Conservation (phyloP, 768 basidiomycete species). For the Fomitopsis serialis region DNA sequence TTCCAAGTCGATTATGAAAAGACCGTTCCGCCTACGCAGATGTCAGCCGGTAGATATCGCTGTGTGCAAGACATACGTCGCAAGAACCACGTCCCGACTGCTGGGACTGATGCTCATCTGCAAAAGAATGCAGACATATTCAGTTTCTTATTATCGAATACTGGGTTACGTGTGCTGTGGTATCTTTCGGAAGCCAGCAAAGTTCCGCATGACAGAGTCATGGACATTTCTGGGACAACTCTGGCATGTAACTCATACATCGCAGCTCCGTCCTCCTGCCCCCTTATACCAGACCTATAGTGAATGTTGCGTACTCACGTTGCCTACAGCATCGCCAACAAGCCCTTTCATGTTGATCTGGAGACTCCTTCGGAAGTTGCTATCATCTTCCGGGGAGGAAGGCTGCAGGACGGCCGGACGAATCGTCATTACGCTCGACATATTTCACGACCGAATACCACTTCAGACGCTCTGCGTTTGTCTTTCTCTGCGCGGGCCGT, state of each 20-base stretch:
- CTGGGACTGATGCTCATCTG: constrained; percentile 92
- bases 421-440: not conserved
- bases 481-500: no score
- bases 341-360: constrained; percentile 78
- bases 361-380: constrained; percentile 52
- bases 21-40: constrained; percentile 62
- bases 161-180: no score
- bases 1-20: constrained; percentile 94
- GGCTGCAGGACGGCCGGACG: constrained; percentile 12
- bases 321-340: constrained; percentile 80
- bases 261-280: no score
- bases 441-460: not conserved
- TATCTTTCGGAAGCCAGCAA: no score
- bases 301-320: constrained; percentile 41
- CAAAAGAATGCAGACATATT: not conserved
- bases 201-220: no score
- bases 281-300: no score
- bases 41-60: not conserved
- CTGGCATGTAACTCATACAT: no score
- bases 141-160: no score
- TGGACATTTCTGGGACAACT: no score
- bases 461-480: no score
- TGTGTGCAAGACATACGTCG: constrained; percentile 51
- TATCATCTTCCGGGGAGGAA: constrained; percentile 45
- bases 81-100: constrained; percentile 84